Percentiles rank a stretch among this genome's conserved stretches.
Evolutionary conservation across 768 basidiomycete species (phyloP).

Genomic region (Lactarius quietus): DNA sequence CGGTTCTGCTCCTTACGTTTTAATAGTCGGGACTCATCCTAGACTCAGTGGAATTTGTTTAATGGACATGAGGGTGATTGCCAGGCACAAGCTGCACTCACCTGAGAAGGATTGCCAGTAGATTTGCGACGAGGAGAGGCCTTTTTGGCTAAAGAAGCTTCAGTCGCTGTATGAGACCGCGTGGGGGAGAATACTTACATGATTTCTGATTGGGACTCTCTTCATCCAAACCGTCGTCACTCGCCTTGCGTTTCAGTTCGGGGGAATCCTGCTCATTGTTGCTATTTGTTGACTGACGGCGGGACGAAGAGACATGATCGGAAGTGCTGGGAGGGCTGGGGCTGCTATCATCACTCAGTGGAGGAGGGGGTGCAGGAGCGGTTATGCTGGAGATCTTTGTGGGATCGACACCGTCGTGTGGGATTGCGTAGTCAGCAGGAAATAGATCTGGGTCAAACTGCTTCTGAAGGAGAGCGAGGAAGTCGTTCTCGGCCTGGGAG

Average conservation of each 20-base stretch:
- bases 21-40: constrained; percentile 71
- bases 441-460: constrained; percentile 51
- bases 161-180: background rate
- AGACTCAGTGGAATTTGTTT: constrained; percentile 11
- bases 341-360: constrained; percentile 68
- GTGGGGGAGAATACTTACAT: constrained; percentile 46
- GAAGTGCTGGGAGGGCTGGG: constrained; percentile 64
- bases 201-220: constrained; percentile 66
- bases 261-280: constrained; percentile 45
- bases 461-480: constrained; percentile 72
- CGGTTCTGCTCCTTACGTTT: constrained; percentile 98
- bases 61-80: background rate
- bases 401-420: constrained; percentile 52
- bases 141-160: constrained; percentile 26
- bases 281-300: constrained; percentile 33
- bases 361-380: constrained; percentile 52
- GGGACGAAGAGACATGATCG: constrained; percentile 33
- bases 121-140: constrained; percentile 39
- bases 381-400: constrained; percentile 52
- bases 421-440: constrained; percentile 28
- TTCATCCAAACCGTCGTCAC: constrained; percentile 50
- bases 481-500: constrained; percentile 70
- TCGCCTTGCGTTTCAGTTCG: constrained; percentile 74
- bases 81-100: constrained; percentile 23
- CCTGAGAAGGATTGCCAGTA: constrained; percentile 36